phyloP scores from a whole-genome alignment of 2,329 filamentous ascomycete species.

The Sporothrix globosa region DNA sequence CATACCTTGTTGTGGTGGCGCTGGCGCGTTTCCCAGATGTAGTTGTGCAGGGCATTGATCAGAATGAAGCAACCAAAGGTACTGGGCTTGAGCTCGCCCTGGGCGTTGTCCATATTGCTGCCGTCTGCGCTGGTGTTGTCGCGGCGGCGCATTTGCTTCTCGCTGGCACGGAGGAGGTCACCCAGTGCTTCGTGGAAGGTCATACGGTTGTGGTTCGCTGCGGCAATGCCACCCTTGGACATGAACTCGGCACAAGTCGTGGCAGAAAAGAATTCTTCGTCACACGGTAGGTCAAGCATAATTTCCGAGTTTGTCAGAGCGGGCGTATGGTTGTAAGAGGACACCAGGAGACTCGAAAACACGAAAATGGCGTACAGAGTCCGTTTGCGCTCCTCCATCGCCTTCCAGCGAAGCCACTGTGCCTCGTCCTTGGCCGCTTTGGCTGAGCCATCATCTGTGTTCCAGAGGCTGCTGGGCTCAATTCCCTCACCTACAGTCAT shows the following conservation, averaged over 20 bases:
- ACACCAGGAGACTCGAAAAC: slow-evolving; percentile 86
- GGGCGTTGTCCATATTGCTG: slow-evolving; percentile 53
- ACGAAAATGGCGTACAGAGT: slow-evolving; percentile 91
- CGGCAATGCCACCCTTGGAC: slow-evolving; percentile 71
- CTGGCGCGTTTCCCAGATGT: slow-evolving; percentile 96
- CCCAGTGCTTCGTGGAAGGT: slow-evolving; percentile 83
- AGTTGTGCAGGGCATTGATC: slow-evolving; percentile 94
- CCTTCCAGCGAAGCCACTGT: slow-evolving; percentile 92
- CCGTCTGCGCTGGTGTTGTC: slow-evolving; percentile 56
- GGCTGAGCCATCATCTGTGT: slow-evolving; percentile 39
- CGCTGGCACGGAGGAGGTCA: slow-evolving; percentile 76
- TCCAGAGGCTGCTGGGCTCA: slow-evolving; percentile 49
- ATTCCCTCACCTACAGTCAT: slow-evolving; percentile 58
- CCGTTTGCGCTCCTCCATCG: slow-evolving; percentile 84
- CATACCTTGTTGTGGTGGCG: slow-evolving; percentile 84
- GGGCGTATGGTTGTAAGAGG: slow-evolving; percentile 89
- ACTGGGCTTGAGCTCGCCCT: slow-evolving; percentile 74
- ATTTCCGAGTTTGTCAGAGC: slow-evolving; percentile 94
- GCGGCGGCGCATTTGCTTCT: slow-evolving; percentile 48
- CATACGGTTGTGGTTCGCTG: slow-evolving; percentile 69
- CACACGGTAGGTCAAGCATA: slow-evolving; percentile 82
- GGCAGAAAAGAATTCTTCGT: slow-evolving; percentile 87
- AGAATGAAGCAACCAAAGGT: slow-evolving; percentile 89
- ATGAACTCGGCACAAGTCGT: slow-evolving; percentile 82
- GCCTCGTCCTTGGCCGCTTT: slow-evolving; percentile 60